These are phyloP conservation scores for Talaromyces sp. DNA, from an alignment of 2,329 filamentous ascomycete species.

Conservation along the genomic window DNA sequence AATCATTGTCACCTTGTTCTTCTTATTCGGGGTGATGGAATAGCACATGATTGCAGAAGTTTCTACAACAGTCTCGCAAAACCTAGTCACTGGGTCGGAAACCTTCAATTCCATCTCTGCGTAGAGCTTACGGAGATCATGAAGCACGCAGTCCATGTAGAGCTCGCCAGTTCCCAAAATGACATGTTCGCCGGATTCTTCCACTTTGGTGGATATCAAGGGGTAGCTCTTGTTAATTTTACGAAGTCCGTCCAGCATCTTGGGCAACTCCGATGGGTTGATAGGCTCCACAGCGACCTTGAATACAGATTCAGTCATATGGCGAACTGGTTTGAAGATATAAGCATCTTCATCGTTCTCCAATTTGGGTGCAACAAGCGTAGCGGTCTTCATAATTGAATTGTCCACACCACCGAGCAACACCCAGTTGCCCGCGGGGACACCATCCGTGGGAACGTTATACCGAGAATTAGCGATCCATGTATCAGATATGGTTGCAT, in stretches of 20 bases:
- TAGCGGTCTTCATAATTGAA: conserved; percentile 96
- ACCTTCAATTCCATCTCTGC: conserved; percentile 99
- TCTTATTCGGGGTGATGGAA: conserved; percentile 96
- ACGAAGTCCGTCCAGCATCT: conserved; percentile 94
- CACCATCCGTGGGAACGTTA: conserved; percentile 82
- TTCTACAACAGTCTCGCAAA: conserved; percentile 96
- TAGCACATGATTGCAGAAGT: conserved; percentile 98
- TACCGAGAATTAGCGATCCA: conserved; percentile 92
- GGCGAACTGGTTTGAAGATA: conserved; percentile 86
- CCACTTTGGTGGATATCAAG: conserved; percentile 90
- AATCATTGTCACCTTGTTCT: conserved; percentile 98
- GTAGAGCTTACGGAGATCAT: conserved; percentile 88
- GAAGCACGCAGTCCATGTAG: conserved; percentile 99
- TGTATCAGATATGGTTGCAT: conserved; percentile 75
- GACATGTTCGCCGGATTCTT: conserved; percentile 95
- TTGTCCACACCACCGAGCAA: conserved; percentile 92
- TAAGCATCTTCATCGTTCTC: conserved; percentile 87
- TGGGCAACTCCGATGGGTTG: conserved; percentile 94
- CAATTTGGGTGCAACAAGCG: conserved; percentile 72
- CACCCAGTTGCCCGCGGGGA: conserved; percentile 90
- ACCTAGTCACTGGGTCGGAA: conserved; percentile 92
- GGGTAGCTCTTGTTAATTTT: conserved; percentile 99
- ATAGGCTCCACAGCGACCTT: conserved; percentile 98
- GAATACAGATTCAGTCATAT: conserved; percentile 96
- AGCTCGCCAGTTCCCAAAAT: conserved; percentile 91